A percentile compares a stretch with the other conserved stretches of the same genome.
phyloP scores from a whole-genome alignment of 148 eudicot species.

The Cornus suecica region DNA sequence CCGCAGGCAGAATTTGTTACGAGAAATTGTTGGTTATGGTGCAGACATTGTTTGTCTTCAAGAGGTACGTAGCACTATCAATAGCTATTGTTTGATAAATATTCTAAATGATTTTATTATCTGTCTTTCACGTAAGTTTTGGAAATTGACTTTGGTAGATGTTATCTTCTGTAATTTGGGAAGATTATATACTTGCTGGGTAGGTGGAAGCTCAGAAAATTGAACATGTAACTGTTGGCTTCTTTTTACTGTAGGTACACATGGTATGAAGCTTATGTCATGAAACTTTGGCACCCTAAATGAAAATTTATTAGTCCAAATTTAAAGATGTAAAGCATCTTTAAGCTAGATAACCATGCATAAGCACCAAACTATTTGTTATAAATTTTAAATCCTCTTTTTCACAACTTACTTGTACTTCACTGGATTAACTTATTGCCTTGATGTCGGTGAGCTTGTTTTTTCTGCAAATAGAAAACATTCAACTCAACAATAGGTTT shows the following conservation, averaged over 20 bases:
- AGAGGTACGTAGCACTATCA: slow-evolving; percentile 54
- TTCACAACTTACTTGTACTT: background rate
- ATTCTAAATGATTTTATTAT: background rate
- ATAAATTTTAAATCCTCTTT: background rate
- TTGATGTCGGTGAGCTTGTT: background rate
- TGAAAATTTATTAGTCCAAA: background rate
- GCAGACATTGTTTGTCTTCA: slow-evolving; percentile 98
- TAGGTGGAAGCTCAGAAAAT: background rate
- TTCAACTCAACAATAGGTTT: no score
- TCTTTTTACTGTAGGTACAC: background rate
- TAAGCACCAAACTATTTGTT: background rate
- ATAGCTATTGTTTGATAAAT: background rate
- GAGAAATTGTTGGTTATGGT: slow-evolving; percentile 93
- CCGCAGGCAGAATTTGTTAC: slow-evolving; percentile 87
- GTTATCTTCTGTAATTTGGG: background rate
- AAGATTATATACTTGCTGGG: background rate
- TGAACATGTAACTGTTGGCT: background rate
- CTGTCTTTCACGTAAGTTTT: background rate
- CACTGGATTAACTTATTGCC: slow-evolving; percentile 5
- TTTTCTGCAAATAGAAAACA: background rate
- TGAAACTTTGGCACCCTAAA: background rate
- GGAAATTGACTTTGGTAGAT: background rate
- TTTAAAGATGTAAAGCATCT: background rate
- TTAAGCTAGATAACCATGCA: background rate
- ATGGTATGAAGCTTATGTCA: background rate